These are phyloP conservation scores for Clarireedia paspali DNA, from an alignment of 2,329 filamentous ascomycete species.

Conservation along the genomic window DNA sequence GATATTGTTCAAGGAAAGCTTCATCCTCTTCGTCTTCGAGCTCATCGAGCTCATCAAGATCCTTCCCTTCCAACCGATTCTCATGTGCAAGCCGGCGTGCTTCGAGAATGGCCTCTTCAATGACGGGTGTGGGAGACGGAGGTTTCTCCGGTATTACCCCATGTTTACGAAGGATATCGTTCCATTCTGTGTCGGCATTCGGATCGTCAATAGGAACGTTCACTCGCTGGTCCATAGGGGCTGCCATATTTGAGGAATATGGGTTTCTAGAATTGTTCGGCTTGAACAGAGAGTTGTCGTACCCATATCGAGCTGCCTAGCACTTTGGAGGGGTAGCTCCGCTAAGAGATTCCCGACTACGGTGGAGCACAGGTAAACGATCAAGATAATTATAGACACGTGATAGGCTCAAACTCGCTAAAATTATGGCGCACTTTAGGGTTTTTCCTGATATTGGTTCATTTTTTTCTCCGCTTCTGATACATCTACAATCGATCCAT, in stretches of 20 bases:
- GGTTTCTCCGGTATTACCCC: slow-evolving; percentile 97
- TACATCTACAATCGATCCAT: slow-evolving; percentile 17
- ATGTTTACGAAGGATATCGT: slow-evolving; percentile 95
- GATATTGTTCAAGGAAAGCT: slow-evolving; percentile 78
- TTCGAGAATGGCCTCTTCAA: slow-evolving; percentile 86
- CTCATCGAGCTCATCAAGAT: slow-evolving; percentile 86
- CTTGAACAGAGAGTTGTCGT: background rate
- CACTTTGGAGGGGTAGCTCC: background rate
- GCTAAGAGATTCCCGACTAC: background rate
- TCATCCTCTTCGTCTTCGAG: slow-evolving; percentile 96
- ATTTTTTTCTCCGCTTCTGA: slow-evolving; percentile 12
- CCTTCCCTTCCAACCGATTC: slow-evolving; percentile 88
- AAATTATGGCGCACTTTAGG: slow-evolving; percentile 12
- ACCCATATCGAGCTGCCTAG: background rate
- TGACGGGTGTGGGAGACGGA: slow-evolving; percentile 88
- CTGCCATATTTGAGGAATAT: slow-evolving; percentile 41
- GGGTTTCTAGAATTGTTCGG: background rate
- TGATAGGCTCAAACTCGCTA: slow-evolving; percentile 12
- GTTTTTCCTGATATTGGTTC: slow-evolving; percentile 5
- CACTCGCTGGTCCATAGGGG: slow-evolving; percentile 55
- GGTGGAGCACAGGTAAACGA: too few species aligned
- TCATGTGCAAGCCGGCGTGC: slow-evolving; percentile 79
- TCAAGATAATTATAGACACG: background rate
- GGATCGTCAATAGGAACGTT: slow-evolving; percentile 87
- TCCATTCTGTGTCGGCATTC: slow-evolving; percentile 99